phyloP scores from a whole-genome alignment of 768 basidiomycete species.

The Termitomyces sp. region DNA sequence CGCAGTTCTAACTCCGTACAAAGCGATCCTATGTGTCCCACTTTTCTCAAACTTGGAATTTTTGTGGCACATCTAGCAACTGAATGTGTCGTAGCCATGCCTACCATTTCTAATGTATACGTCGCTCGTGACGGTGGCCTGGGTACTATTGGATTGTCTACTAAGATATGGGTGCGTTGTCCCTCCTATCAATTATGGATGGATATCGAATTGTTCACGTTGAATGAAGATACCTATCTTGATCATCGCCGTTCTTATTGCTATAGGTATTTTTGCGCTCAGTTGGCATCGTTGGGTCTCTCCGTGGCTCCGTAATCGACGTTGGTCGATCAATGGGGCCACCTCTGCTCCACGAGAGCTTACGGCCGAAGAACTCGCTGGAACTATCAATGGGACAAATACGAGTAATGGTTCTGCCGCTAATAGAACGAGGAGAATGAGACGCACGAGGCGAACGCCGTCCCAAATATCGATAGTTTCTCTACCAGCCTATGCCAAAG shows the following conservation, averaged over 20 bases:
- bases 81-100: slow-evolving; percentile 10
- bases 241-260: slow-evolving; percentile 3
- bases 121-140: not conserved
- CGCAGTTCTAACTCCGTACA: not conserved
- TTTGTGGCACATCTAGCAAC: slow-evolving; percentile 1
- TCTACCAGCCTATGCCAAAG: slow-evolving; percentile 76
- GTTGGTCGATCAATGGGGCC: not conserved
- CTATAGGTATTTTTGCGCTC: not conserved
- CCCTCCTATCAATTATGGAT: not conserved
- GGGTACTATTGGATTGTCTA: not conserved
- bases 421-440: slow-evolving; percentile 24
- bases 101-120: not conserved
- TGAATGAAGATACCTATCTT: slow-evolving; percentile 11
- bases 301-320: not conserved
- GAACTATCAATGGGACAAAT: slow-evolving; percentile 29
- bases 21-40: not conserved
- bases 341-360: slow-evolving; percentile 26
- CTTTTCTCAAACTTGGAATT: slow-evolving; percentile 2
- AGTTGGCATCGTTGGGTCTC: slow-evolving; percentile 1
- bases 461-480: slow-evolving; percentile 79
- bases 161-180: slow-evolving; percentile 14
- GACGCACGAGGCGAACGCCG: slow-evolving; percentile 55
- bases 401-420: slow-evolving; percentile 18
- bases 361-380: slow-evolving; percentile 56
- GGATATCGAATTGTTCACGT: not conserved